phyloP scores from a whole-genome alignment of 805 yeast genomes.

The Ogataea trehaloabstinens region DNA sequence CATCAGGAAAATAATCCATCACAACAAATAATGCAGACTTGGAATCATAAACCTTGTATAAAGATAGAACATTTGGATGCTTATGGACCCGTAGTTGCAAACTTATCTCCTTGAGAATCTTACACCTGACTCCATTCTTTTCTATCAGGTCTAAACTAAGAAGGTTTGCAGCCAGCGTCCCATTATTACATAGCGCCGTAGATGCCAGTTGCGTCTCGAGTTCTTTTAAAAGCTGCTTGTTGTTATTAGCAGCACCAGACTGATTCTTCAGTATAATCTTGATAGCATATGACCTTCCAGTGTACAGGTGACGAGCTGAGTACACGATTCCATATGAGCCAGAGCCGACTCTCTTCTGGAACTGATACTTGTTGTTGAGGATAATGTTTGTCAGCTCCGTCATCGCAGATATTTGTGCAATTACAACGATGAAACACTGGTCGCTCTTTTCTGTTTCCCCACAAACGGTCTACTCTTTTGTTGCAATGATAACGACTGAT shows the following conservation, averaged over 20 bases:
- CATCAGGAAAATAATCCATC: constrained; percentile 83
- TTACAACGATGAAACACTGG: too few species aligned
- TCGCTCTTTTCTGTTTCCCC: constrained; percentile 1
- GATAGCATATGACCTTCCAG: constrained; percentile 60
- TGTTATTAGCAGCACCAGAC: constrained; percentile 31
- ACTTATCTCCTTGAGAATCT: constrained; percentile 61
- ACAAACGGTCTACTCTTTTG: background rate
- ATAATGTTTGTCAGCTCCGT: constrained; percentile 30
- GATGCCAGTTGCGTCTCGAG: constrained; percentile 28
- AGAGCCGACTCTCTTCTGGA: constrained; percentile 62
- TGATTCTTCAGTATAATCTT: constrained; percentile 61
- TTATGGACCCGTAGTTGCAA: constrained; percentile 72
- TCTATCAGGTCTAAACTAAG: constrained; percentile 37
- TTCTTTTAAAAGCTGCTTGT: constrained; percentile 29
- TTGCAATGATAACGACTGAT: constrained; percentile 1
- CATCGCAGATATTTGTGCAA: too few species aligned
- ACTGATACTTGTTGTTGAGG: constrained; percentile 37
- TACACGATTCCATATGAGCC: constrained; percentile 88
- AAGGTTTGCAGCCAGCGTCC: constrained; percentile 28
- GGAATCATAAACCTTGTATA: constrained; percentile 68
- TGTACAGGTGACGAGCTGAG: constrained; percentile 54
- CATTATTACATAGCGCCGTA: constrained; percentile 25
- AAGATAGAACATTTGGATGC: constrained; percentile 76
- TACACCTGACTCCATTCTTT: constrained; percentile 32
- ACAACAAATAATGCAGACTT: constrained; percentile 62